Percentiles rank a stretch among this genome's conserved stretches.
Conservation (phyloP, 768 basidiomycete species). For the Lactifluus echinatus region DNA sequence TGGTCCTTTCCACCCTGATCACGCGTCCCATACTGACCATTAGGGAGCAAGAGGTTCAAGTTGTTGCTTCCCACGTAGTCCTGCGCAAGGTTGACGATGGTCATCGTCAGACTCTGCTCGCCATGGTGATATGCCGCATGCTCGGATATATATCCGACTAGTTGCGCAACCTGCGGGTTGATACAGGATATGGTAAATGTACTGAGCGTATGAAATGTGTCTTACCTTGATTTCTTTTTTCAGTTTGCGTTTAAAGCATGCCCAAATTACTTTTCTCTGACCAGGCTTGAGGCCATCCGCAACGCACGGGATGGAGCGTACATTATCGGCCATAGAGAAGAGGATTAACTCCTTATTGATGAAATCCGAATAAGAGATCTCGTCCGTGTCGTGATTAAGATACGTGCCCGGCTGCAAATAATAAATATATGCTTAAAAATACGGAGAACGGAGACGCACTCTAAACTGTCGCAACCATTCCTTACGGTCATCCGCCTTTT, state of each 20-base stretch:
- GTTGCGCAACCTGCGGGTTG: constrained; percentile 68
- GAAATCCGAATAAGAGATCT: constrained; percentile 87
- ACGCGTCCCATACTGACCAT: constrained; percentile 95
- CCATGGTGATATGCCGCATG: constrained; percentile 97
- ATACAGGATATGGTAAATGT: not conserved
- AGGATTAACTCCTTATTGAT: constrained; percentile 97
- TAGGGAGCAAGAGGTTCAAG: constrained; percentile 76
- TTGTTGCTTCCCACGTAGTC: constrained; percentile 95
- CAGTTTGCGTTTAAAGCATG: constrained; percentile 89
- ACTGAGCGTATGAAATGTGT: not conserved
- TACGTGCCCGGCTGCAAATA: constrained; percentile 75
- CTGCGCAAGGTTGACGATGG: constrained; percentile 92
- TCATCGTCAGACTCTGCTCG: constrained; percentile 75
- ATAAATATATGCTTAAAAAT: not conserved
- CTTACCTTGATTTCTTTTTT: constrained; percentile 86
- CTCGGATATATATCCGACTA: constrained; percentile 91
- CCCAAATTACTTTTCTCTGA: constrained; percentile 95
- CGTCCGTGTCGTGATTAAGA: constrained; percentile 78
- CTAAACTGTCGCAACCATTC: constrained; percentile 95
- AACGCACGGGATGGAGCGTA: constrained; percentile 93
- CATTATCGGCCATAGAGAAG: constrained; percentile 99
- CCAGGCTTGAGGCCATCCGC: constrained; percentile 95
- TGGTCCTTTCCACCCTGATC: constrained; percentile 92
- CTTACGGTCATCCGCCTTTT: constrained; percentile 96
- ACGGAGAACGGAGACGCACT: constrained; percentile 32